phyloP scores from a whole-genome alignment of 139 green algal species.

The Gonium pectorale region DNA sequence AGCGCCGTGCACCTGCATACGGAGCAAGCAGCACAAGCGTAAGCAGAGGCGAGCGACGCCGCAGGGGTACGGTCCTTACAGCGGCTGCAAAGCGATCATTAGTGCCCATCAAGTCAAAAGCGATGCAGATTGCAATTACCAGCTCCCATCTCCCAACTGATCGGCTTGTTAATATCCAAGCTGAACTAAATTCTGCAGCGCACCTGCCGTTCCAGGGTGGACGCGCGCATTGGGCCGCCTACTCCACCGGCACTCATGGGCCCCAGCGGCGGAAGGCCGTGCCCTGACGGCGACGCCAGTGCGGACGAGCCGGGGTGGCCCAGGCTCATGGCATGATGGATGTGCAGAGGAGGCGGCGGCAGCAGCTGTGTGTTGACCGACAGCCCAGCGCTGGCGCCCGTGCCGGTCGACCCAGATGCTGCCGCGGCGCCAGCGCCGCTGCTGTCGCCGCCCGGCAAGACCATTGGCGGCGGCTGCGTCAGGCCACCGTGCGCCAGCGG shows the following conservation, averaged over 20 bases:
- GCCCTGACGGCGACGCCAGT: not conserved
- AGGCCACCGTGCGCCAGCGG: not conserved
- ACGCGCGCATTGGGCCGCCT: not conserved
- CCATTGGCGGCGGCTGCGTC: too few species aligned
- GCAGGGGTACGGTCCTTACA: not conserved
- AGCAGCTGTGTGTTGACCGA: not conserved
- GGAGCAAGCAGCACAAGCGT: too few species aligned
- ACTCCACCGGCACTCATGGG: not conserved
- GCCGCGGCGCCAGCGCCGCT: not conserved
- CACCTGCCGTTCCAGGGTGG: not conserved
- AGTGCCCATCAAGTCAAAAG: not conserved
- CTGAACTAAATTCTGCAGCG: not conserved
- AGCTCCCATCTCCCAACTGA: not conserved
- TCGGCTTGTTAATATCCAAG: not conserved
- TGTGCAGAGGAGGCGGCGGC: not conserved
- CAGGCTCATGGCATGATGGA: not conserved
- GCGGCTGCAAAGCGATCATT: not conserved
- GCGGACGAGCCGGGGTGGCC: not conserved
- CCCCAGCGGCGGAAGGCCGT: constrained; percentile 8
- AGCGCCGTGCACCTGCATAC: not conserved
- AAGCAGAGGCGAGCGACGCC: too few species aligned
- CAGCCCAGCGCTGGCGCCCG: not conserved
- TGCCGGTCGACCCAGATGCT: not conserved
- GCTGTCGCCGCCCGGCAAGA: not conserved
- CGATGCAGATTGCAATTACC: not conserved